Evolutionary conservation across 2,329 filamentous ascomycete genomes (phyloP).

Genomic region (Xylariaceae sp.): DNA sequence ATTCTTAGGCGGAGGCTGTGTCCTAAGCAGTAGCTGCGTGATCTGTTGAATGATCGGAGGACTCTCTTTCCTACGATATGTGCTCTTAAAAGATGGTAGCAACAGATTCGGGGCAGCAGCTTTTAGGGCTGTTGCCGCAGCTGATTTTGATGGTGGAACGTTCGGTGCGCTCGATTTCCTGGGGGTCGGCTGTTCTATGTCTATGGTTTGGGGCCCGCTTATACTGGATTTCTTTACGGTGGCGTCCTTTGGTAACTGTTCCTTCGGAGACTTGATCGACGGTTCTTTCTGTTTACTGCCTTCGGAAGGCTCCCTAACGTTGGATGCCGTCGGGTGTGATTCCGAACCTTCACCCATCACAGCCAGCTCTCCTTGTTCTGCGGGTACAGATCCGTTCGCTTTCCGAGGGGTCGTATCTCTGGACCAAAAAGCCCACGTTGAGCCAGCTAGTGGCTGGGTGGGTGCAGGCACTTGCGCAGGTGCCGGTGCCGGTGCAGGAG

Average conservation of each 20-base stretch:
- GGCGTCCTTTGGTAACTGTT: slow-evolving; percentile 25
- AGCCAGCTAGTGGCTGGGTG: slow-evolving; percentile 46
- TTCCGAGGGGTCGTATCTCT: slow-evolving; percentile 45
- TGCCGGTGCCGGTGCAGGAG: slow-evolving; percentile 11
- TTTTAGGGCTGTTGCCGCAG: slow-evolving; percentile 35
- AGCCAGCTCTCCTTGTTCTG: slow-evolving; percentile 49
- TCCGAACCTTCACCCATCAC: slow-evolving; percentile 54
- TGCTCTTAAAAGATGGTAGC: slow-evolving; percentile 63
- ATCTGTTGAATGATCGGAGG: slow-evolving; percentile 68
- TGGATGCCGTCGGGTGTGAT: slow-evolving; percentile 46
- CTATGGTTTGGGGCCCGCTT: slow-evolving; percentile 43
- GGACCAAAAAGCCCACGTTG: slow-evolving; percentile 81
- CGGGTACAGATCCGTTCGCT: slow-evolving; percentile 26
- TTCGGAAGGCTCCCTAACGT: slow-evolving; percentile 39
- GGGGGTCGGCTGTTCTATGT: slow-evolving; percentile 38
- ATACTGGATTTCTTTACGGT: slow-evolving; percentile 41
- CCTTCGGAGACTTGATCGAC: slow-evolving; percentile 30
- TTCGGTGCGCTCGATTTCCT: slow-evolving; percentile 34
- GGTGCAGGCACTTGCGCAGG: slow-evolving; percentile 13
- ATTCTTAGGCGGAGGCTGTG: slow-evolving; percentile 52
- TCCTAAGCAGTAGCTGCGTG: slow-evolving; percentile 51
- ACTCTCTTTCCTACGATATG: slow-evolving; percentile 61
- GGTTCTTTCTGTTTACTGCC: slow-evolving; percentile 32
- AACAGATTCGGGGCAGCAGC: slow-evolving; percentile 54
- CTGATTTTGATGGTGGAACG: slow-evolving; percentile 29